phyloP scores from a whole-genome alignment of 257 asterid genomes.

The Lantana camara region DNA sequence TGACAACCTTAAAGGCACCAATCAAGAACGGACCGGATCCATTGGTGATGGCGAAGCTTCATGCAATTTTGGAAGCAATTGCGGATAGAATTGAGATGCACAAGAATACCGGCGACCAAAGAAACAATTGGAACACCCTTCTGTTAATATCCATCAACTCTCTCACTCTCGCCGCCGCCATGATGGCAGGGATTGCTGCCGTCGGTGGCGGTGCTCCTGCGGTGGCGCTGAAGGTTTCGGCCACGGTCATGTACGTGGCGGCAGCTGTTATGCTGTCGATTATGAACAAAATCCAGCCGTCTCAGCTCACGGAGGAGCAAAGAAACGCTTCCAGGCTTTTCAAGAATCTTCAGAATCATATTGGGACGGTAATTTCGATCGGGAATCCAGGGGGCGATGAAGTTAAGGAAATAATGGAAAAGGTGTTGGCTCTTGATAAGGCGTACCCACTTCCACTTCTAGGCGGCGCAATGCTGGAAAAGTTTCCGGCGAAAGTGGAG shows the following conservation, averaged over 20 bases:
- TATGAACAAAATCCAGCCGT: slow-evolving; percentile 68
- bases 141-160: slow-evolving; percentile 56
- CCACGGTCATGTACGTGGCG: slow-evolving; percentile 48
- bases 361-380: slow-evolving; percentile 40
- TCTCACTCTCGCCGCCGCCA: slow-evolving; percentile 54
- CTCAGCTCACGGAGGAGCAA: slow-evolving; percentile 82
- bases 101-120: slow-evolving; percentile 54
- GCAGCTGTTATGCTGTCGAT: slow-evolving; percentile 51
- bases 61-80: slow-evolving; percentile 57
- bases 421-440: slow-evolving; percentile 61
- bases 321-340: slow-evolving; percentile 65
- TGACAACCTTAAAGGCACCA: slow-evolving; percentile 31
- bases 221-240: slow-evolving; percentile 41
- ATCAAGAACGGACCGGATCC: slow-evolving; percentile 24
- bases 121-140: slow-evolving; percentile 59
- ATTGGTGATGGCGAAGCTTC: slow-evolving; percentile 46
- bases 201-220: slow-evolving; percentile 29
- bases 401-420: slow-evolving; percentile 54
- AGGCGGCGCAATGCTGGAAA: slow-evolving; percentile 51
- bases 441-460: slow-evolving; percentile 70
- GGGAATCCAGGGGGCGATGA: slow-evolving; percentile 42
- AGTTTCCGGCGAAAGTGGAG: slow-evolving; percentile 45
- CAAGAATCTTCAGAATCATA: slow-evolving; percentile 51
- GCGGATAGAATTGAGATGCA: slow-evolving; percentile 76
- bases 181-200: slow-evolving; percentile 35